phyloP scores from a whole-genome alignment of 2,329 filamentous ascomycete species.

The Sporothrix inflata region DNA sequence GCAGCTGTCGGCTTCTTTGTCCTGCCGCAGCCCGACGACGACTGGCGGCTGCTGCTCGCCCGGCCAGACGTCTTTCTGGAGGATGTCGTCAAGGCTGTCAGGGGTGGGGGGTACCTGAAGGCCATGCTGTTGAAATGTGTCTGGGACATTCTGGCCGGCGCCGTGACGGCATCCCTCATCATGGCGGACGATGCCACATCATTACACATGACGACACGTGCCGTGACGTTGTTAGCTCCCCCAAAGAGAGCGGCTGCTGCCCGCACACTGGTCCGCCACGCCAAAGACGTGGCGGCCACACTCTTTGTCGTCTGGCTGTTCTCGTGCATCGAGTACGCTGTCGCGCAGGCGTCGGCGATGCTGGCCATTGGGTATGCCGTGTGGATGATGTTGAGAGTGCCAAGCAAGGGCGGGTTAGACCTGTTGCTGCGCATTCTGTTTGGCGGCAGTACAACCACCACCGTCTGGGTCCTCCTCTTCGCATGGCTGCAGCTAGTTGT shows the following conservation, averaged over 20 bases:
- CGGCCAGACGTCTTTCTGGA: conserved; percentile 44
- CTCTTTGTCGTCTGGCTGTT: conserved; percentile 38
- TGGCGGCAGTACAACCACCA: conserved; percentile 26
- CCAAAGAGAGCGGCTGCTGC: neutral
- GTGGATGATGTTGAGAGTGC: conserved; percentile 28
- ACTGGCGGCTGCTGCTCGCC: conserved; percentile 44
- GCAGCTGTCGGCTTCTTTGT: conserved; percentile 40
- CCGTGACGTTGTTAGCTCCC: neutral
- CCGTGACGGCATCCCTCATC: conserved; percentile 20
- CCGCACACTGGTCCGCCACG: conserved; percentile 24
- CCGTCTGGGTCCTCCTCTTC: conserved; percentile 7
- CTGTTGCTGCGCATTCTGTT: conserved; percentile 29
- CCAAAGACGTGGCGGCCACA: conserved; percentile 25
- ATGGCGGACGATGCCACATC: neutral
- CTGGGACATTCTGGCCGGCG: conserved; percentile 32
- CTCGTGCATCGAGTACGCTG: conserved; percentile 39
- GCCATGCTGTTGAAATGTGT: conserved; percentile 30
- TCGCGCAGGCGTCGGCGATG: conserved; percentile 38
- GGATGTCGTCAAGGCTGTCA: conserved; percentile 33
- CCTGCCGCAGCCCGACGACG: conserved; percentile 41
- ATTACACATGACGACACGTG: neutral
- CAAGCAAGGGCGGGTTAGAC: conserved; percentile 30
- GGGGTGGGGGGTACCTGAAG: neutral
- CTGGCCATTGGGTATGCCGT: conserved; percentile 38
- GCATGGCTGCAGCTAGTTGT: conserved; percentile 29